phyloP scores from a whole-genome alignment of 1,284 basidiomycete genomes.

The Cryptococcus sp. region DNA sequence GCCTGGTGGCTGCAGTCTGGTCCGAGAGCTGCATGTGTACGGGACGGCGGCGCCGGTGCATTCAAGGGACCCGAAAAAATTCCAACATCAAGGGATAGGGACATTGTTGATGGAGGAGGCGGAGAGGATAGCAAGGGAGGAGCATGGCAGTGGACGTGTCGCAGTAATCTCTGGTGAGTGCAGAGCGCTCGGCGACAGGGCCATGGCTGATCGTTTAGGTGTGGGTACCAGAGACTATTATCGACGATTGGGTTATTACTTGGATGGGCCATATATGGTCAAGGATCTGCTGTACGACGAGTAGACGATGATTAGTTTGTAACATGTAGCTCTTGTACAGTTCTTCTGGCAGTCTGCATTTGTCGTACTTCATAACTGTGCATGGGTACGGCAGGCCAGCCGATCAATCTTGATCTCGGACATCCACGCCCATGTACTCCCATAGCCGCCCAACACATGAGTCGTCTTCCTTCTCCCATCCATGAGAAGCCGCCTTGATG shows the following conservation, averaged over 20 bases:
- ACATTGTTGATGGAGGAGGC: slow-evolving; percentile 99
- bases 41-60: slow-evolving; percentile 97
- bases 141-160: slow-evolving; percentile 77
- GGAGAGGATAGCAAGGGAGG: slow-evolving; percentile 94
- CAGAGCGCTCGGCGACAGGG: not conserved
- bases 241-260: slow-evolving; percentile 81
- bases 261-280: slow-evolving; percentile 97
- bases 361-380: not conserved
- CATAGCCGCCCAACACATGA: slow-evolving; percentile 26
- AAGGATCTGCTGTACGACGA: slow-evolving; percentile 51
- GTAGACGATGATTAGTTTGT: not conserved
- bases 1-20: slow-evolving; percentile 81
- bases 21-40: slow-evolving; percentile 97
- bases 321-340: not conserved
- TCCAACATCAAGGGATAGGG: slow-evolving; percentile 97
- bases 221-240: slow-evolving; percentile 95
- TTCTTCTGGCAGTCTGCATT: no score
- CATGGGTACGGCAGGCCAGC: no score
- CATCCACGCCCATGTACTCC: slow-evolving; percentile 17
- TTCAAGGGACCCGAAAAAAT: slow-evolving; percentile 94
- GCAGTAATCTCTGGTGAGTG: slow-evolving; percentile 86
- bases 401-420: not conserved
- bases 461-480: slow-evolving; percentile 32
- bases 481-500: slow-evolving; percentile 16
- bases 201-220: slow-evolving; percentile 48